A percentile compares a stretch with the other conserved stretches of the same genome.
Conservation (phyloP, 768 basidiomycete genomes). For the Boletus vinaceobasis region DNA sequence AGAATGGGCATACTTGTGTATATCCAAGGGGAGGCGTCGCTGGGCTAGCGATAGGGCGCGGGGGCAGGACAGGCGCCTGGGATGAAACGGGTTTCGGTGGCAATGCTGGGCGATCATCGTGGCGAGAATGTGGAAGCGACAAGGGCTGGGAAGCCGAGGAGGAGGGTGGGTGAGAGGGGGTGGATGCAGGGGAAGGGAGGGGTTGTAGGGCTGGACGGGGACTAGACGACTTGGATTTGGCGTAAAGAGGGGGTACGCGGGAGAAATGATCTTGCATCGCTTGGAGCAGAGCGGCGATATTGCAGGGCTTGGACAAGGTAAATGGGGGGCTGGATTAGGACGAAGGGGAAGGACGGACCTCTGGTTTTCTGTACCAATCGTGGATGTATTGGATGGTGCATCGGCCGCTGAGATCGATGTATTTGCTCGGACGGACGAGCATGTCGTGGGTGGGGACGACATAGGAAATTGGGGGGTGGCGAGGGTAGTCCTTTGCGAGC, state of each 20-base stretch:
- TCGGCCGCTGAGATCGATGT: conserved; percentile 78
- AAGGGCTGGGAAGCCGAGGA: conserved; percentile 16
- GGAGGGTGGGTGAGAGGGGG: conserved; percentile 17
- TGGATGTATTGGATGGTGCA: conserved; percentile 67
- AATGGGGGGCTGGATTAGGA: not conserved
- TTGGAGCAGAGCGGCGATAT: conserved; percentile 66
- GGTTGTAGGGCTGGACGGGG: conserved; percentile 22
- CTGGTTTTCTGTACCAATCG: conserved; percentile 78
- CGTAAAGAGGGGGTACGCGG: conserved; percentile 82
- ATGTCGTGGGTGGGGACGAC: conserved; percentile 91
- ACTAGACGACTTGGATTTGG: conserved; percentile 56
- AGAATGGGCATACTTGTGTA: conserved; percentile 21
- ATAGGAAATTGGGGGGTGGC: conserved; percentile 77
- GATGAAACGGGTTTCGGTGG: conserved; percentile 37
- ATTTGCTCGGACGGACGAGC: conserved; percentile 73
- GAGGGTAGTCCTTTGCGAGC: conserved; percentile 83
- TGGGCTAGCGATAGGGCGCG: conserved; percentile 16
- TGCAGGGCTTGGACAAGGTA: conserved; percentile 58
- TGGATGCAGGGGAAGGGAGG: conserved; percentile 15
- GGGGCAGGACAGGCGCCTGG: conserved; percentile 7
- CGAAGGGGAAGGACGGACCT: conserved; percentile 32
- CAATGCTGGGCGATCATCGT: conserved; percentile 35
- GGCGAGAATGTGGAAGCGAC: conserved; percentile 14
- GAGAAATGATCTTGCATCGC: conserved; percentile 84
- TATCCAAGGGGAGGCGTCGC: conserved; percentile 2